Base-by-base conservation (phyloP, 768 basidiomycete species). In the Nidularia pulvinata region DNA sequence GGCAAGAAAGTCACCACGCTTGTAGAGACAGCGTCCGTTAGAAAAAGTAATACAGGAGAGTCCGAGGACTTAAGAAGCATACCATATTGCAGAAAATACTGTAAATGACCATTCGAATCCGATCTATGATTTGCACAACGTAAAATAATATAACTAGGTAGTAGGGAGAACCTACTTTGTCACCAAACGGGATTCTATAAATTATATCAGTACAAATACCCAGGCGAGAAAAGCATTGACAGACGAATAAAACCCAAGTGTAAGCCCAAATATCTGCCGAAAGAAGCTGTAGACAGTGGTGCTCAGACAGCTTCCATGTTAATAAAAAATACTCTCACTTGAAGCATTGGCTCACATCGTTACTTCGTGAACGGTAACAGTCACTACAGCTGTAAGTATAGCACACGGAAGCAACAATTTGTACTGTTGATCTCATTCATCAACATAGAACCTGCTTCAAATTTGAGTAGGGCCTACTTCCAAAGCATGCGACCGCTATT, bases 351-450 rank as follows among this genome's bases (percentile, higher is more conserved):
- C 71, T 72, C 30, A 69, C 69, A 46, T 74, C 72, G 51, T 72
- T 72, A 53, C 71, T 73, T 25, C 69, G 61, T 2, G 64, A 61
- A 14, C 65, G 62, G 55, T 73, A 72, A 55, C 72, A 74, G 55
- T 74, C 72, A 46, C 70, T 70, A 52, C 70, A 72, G 52, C 71
- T 73, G 51, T 74, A 72, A 1, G 72, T 72, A 57, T 72, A 74
- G 48, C 68, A 70, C 3, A 73, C 69, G 0, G 71, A 73, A 7
- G 66, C 65, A 22, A 73, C 59, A 16, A 73, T 71, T 61, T 73
- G 71, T 25, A 70, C 71, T 73, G 11, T 22, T 36, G 32, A n/a
- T 33, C 32, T 25, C 43, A 35, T 11, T 49, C 6, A 30, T 14
- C 14, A 36, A 46, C 35, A 30, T 25, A 7, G 14, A 3, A 33